Base-by-base conservation (phyloP, 441 rosid genomes). In the Hypseocharis bilobata region DNA sequence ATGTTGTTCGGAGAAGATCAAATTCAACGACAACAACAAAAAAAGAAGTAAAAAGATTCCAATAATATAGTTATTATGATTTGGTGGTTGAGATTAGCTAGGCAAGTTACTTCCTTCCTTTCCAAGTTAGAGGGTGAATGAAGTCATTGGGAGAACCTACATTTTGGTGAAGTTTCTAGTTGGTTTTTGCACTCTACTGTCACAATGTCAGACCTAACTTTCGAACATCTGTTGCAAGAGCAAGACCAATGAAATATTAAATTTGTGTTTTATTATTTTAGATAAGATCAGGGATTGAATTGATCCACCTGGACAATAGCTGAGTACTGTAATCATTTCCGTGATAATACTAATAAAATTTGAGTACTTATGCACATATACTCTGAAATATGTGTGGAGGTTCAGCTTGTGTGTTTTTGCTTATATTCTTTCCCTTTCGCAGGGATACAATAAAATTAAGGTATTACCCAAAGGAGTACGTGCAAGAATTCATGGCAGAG, bases 401-500 rank as follows among this genome's bases (percentile, higher is more conserved):
- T 16, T 57, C 10, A 6, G 14, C 57, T 20, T 6, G 10, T 55
- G n/a, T 25, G 6, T 38, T 27, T 57, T 66, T 36, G 16, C 32
- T 57, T 57, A 38, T 70, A 19, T 69, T 57, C 38, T 67, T 62
- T 70, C 64, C 66, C 62, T 80, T 59, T 34, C 69, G 75, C 62
- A 91, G 98, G 88, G 79, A 76, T 69, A 84, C 96, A 1, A 32
- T 64, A 60, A 83, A 77, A 64, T 79, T 93, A 79, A 86, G 93
- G 75, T 86, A 87, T 78, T 77, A 88, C 66, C 81, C 84, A 4
- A 87, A 84, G 76, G 88, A 72, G 20, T 77, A 87, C 63, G 75
- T 93, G 59, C 87, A 67, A 75, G 89, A 86, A 63, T 79, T 86
- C 65, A 84, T 88, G 91, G 91, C 96, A 65, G 87, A 77, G 63